A percentile compares a stretch with the other conserved stretches of the same genome.
These are phyloP conservation scores for Prinsepia uniflora DNA, from an alignment of 306 rosid species.

Conservation along the genomic window DNA sequence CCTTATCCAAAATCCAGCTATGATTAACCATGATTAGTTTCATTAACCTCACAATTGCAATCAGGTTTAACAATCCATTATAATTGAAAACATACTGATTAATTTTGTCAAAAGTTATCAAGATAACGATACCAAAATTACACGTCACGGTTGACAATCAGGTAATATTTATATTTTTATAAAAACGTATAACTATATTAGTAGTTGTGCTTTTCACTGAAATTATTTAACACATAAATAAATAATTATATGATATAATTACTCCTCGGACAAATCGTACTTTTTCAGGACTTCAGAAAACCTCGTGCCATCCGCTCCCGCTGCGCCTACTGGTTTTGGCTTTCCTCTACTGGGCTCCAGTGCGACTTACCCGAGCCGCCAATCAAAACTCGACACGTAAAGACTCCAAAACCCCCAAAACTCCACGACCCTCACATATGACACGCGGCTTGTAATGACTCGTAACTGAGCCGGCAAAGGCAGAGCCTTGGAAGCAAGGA, in stretches of 20 bases:
- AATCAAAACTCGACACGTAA: not conserved
- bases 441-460: not conserved
- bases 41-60: too few relatives aligned
- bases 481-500: not conserved
- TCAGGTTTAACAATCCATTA: too few relatives aligned
- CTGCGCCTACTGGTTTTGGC: conserved; percentile 18
- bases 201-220: too few relatives aligned
- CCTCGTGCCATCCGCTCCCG: not conserved
- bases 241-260: too few relatives aligned
- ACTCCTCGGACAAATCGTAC: not conserved
- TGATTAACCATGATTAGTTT: not conserved
- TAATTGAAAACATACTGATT: too few relatives aligned
- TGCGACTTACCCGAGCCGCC: not conserved
- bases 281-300: not conserved
- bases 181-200: too few relatives aligned
- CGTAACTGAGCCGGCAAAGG: accelerated
- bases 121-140: not conserved
- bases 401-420: too few relatives aligned
- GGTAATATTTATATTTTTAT: too few relatives aligned
- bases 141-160: not conserved
- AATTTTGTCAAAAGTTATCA: not conserved
- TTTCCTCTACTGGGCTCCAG: not conserved
- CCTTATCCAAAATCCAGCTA: not conserved
- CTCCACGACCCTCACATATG: accelerated
- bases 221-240: too few relatives aligned